Evolutionary conservation across 306 rosid species (phyloP).

Genomic region (Luffa aegyptiaca): DNA sequence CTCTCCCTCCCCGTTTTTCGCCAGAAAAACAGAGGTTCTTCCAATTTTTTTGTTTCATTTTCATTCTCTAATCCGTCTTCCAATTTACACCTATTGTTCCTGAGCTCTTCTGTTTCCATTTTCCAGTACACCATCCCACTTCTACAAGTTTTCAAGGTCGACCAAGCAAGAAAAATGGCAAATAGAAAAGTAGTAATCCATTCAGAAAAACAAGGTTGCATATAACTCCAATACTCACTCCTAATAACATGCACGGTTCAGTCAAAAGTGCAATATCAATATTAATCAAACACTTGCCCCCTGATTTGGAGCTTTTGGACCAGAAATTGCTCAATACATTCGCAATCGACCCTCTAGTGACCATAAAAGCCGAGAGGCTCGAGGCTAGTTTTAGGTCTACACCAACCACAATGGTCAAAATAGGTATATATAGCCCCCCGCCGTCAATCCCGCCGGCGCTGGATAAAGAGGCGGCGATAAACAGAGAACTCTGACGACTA

Average conservation of each 20-base stretch:
- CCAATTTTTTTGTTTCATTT: slow-evolving; percentile 7
- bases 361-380: slow-evolving; percentile 77
- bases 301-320: slow-evolving; percentile 21
- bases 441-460: slow-evolving; percentile 88
- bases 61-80: slow-evolving; percentile 27
- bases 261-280: slow-evolving; percentile 68
- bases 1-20: too few relatives aligned
- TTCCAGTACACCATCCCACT: slow-evolving; percentile 55
- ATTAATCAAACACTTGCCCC: slow-evolving; percentile 46
- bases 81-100: slow-evolving; percentile 20
- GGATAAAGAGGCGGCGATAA: slow-evolving; percentile 64
- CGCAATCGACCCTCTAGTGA: slow-evolving; percentile 81
- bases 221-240: slow-evolving; percentile 75
- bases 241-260: slow-evolving; percentile 71
- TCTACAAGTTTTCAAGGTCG: slow-evolving; percentile 57
- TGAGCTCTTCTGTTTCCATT: slow-evolving; percentile 40
- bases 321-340: slow-evolving; percentile 49
- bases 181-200: slow-evolving; percentile 64
- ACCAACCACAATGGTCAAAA: slow-evolving; percentile 49
- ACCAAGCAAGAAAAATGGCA: slow-evolving; percentile 78
- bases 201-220: slow-evolving; percentile 74
- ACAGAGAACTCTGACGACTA: slow-evolving; percentile 36
- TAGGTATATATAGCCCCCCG: slow-evolving; percentile 74
- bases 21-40: slow-evolving; percentile 52
- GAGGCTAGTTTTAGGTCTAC: slow-evolving; percentile 82